Percentiles rank a stretch among this genome's conserved stretches.
phyloP scores from a whole-genome alignment of 805 yeast species.

The Starmerella riodocensis region DNA sequence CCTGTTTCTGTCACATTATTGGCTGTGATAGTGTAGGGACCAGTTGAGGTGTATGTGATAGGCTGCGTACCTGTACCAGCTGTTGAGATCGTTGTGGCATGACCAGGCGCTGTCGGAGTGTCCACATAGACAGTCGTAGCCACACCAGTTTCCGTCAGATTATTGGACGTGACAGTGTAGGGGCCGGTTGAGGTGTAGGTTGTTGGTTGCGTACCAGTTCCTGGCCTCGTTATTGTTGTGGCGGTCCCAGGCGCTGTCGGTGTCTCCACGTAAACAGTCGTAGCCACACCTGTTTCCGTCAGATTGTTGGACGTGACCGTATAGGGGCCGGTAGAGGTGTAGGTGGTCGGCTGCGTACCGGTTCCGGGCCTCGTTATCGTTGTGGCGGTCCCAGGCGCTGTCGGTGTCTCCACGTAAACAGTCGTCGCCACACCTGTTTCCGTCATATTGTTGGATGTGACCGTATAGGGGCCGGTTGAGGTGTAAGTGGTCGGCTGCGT shows the following conservation, averaged over 20 bases:
- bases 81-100: background rate
- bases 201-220: background rate
- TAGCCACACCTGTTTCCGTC: background rate
- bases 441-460: background rate
- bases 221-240: background rate
- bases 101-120: conserved; percentile 3
- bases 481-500: background rate
- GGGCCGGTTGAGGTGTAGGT: background rate
- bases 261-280: background rate
- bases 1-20: background rate
- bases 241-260: background rate
- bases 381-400: background rate
- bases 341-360: background rate
- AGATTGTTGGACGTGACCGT: background rate
- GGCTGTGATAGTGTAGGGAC: conserved; percentile 1
- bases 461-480: conserved; percentile 5
- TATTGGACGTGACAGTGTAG: background rate
- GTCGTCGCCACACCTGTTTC: background rate
- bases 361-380: background rate
- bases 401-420: background rate
- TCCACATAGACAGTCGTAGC: background rate
- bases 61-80: background rate
- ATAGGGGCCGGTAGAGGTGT: background rate
- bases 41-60: background rate
- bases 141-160: background rate